These are phyloP conservation scores for Suhomyces kilbournensis DNA, from an alignment of 805 yeast genomes.

Conservation along the genomic window DNA sequence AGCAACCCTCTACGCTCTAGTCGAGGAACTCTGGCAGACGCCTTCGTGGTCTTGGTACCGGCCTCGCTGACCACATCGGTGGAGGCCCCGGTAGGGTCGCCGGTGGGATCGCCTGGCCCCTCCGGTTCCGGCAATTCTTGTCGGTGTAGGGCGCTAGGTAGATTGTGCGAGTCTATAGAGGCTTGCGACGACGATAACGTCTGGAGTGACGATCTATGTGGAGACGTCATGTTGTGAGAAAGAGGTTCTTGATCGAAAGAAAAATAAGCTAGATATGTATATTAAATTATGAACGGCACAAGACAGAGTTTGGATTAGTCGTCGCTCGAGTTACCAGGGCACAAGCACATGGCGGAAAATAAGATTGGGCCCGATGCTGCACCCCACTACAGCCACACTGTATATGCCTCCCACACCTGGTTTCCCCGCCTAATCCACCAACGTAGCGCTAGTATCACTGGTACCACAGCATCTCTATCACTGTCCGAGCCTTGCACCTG, in stretches of 20 bases:
- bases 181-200: neutral
- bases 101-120: neutral
- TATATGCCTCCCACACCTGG: neutral
- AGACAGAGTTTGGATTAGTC: neutral
- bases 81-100: neutral
- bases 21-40: constrained; percentile 26
- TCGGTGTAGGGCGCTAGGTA: neutral
- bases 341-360: neutral
- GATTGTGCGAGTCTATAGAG: neutral
- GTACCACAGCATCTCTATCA: neutral
- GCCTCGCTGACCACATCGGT: neutral
- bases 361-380: neutral
- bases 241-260: neutral
- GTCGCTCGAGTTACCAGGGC: neutral
- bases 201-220: neutral
- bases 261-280: neutral
- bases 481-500: neutral
- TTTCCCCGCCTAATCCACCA: neutral
- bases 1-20: constrained; percentile 58
- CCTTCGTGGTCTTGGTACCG: neutral
- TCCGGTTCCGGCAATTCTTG: neutral
- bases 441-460: neutral
- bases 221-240: neutral
- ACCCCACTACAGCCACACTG: neutral
- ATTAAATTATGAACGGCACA: neutral